phyloP scores from a whole-genome alignment of 2,329 filamentous ascomycete genomes.

The Sclerotinia minor region DNA sequence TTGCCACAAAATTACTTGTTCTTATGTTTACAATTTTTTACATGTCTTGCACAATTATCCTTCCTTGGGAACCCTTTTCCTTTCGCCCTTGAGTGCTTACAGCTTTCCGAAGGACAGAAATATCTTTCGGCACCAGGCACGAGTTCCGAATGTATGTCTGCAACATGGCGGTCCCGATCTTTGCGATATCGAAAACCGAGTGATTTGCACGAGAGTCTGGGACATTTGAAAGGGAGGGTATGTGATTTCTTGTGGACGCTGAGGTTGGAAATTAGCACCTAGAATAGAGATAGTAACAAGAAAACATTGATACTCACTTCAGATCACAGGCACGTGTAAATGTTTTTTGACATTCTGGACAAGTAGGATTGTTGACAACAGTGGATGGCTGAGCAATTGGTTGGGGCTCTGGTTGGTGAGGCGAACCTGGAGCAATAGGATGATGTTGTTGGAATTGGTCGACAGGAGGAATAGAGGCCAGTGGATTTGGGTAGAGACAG shows the following conservation, averaged over 20 bases:
- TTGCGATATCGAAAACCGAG: neutral
- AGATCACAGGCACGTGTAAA: neutral
- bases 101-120: slow-evolving; percentile 7
- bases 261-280: neutral
- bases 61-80: slow-evolving; percentile 2
- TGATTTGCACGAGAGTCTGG: neutral
- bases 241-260: slow-evolving; percentile 16
- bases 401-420: neutral
- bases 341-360: neutral
- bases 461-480: neutral
- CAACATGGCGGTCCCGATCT: neutral
- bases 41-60: slow-evolving; percentile 13
- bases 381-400: neutral
- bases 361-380: neutral
- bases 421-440: neutral
- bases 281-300: neutral
- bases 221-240: slow-evolving; percentile 7
- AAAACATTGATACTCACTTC: slow-evolving; percentile 10
- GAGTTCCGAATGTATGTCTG: neutral
- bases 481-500: neutral
- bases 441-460: slow-evolving; percentile 2
- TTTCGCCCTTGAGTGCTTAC: slow-evolving; percentile 13
- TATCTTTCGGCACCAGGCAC: neutral
- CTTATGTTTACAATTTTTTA: neutral
- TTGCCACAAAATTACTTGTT: neutral